Percentiles rank a stretch among this genome's conserved stretches.
Conservation (phyloP, 257 asterid species). For the Lycium ferocissimum region DNA sequence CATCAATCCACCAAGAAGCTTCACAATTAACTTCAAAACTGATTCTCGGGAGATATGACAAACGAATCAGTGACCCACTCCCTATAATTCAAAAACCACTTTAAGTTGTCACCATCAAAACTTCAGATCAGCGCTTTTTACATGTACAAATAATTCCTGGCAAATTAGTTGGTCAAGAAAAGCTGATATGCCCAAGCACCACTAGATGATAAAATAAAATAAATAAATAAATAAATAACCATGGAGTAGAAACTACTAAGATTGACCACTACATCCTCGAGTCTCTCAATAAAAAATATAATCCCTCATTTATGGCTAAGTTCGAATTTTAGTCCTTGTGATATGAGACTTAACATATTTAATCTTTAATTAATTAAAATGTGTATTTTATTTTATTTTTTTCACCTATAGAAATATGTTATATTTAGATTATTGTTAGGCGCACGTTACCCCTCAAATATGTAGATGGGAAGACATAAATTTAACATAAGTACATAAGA, state of each 20-base stretch:
- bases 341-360: too few species aligned
- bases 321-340: too few species aligned
- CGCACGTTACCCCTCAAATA: too few species aligned
- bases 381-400: too few species aligned
- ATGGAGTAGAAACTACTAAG: slow-evolving; percentile 6
- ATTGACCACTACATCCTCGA: slow-evolving; percentile 1
- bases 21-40: slow-evolving; percentile 96
- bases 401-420: too few species aligned
- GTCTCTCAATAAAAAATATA: neutral
- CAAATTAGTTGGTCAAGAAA: neutral
- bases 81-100: slow-evolving; percentile 57
- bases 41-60: slow-evolving; percentile 98
- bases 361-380: too few species aligned
- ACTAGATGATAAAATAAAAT: neutral
- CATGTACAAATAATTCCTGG: neutral
- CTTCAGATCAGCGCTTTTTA: neutral
- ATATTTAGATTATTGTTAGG: too few species aligned
- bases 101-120: slow-evolving; percentile 22
- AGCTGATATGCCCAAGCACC: neutral
- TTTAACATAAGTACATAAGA: too few species aligned
- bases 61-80: slow-evolving; percentile 95
- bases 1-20: slow-evolving; percentile 99
- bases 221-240: neutral
- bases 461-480: too few species aligned
- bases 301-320: neutral